Percentiles rank a stretch among this genome's conserved stretches.
phyloP scores from a whole-genome alignment of 257 asterid genomes.

The Solanum lycopersicoides region DNA sequence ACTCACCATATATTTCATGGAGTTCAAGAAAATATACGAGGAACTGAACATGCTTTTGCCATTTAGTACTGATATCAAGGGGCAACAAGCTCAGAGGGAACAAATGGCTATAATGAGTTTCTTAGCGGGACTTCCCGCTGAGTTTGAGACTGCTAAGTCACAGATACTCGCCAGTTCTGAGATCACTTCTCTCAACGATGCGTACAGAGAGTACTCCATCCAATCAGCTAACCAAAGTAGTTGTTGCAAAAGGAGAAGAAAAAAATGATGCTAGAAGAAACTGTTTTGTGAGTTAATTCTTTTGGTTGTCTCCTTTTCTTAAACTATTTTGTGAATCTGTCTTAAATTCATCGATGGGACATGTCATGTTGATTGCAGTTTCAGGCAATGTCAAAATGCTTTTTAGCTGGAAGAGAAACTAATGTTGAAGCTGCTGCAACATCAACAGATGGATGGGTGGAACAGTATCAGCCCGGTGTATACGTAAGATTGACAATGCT shows the following conservation, averaged over 20 bases:
- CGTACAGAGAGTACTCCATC: not conserved
- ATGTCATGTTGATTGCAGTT: conserved; percentile 8
- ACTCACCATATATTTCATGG: not conserved
- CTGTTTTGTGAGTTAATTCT: not conserved
- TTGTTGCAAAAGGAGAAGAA: not conserved
- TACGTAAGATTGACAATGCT: conserved; percentile 11
- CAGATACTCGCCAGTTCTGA: not conserved
- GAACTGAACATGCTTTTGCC: not conserved
- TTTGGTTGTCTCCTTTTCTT: not conserved
- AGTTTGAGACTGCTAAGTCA: not conserved
- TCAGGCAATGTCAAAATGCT: conserved; percentile 13
- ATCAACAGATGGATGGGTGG: not conserved
- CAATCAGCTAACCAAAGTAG: not conserved
- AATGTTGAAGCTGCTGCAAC: conserved; percentile 10
- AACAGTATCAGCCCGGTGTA: conserved; percentile 19
- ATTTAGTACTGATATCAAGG: not conserved
- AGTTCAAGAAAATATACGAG: not conserved
- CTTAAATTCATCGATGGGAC: not conserved
- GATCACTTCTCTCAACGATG: not conserved
- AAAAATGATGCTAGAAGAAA: not conserved
- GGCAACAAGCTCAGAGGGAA: not conserved
- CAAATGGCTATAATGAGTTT: not conserved
- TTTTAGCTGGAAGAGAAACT: conserved; percentile 1
- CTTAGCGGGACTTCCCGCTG: not conserved
- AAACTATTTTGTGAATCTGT: not conserved